phyloP scores from a whole-genome alignment of 1,139 yeast species.

The Nakaseomyces glabratus region DNA sequence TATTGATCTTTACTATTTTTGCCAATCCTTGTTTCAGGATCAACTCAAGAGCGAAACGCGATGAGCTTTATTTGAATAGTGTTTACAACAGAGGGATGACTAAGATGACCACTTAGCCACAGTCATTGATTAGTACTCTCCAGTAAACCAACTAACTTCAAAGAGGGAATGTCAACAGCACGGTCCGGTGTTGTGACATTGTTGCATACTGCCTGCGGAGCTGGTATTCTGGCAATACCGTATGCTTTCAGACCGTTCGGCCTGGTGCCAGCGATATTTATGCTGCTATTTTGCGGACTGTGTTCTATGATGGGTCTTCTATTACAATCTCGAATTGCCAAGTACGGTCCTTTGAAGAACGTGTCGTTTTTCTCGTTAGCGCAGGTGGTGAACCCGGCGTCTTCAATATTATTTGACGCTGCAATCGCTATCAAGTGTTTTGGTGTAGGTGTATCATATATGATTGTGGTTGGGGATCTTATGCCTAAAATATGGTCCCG shows the following conservation, averaged over 20 bases:
- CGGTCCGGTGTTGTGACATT: constrained; percentile 42
- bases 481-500: constrained; percentile 78
- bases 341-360: constrained; percentile 58
- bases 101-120: too few relatives aligned
- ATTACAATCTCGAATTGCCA: constrained; percentile 66
- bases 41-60: too few relatives aligned
- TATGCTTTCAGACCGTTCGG: constrained; percentile 86
- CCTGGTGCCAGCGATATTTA: constrained; percentile 52
- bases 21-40: too few relatives aligned
- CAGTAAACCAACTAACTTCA: too few relatives aligned
- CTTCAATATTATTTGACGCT: constrained; percentile 75
- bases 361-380: constrained; percentile 86
- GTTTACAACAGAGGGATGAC: too few relatives aligned
- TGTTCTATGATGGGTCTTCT: constrained; percentile 76
- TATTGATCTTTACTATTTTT: too few relatives aligned
- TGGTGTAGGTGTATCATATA: constrained; percentile 84
- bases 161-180: constrained; percentile 8
- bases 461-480: constrained; percentile 83
- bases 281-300: constrained; percentile 65
- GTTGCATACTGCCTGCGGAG: constrained; percentile 57
- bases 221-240: constrained; percentile 91
- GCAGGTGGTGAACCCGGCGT: constrained; percentile 72
- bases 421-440: constrained; percentile 88
- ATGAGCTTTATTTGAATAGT: too few relatives aligned
- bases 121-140: too few relatives aligned